phyloP scores from a whole-genome alignment of 2,329 filamentous ascomycete genomes.

The Paramyrothecium sp. region DNA sequence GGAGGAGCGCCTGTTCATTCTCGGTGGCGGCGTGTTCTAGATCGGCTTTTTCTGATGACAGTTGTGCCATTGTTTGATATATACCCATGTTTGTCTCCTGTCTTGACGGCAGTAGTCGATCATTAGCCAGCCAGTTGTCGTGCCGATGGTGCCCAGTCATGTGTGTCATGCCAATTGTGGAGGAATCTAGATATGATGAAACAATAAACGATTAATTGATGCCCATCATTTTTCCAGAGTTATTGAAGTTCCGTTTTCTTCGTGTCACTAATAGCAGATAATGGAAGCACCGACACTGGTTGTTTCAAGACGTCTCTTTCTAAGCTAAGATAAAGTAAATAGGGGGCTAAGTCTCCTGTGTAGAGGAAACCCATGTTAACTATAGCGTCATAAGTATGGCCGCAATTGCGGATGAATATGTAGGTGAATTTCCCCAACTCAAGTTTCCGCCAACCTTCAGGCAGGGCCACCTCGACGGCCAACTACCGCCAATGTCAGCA shows the following conservation, averaged over 20 bases:
- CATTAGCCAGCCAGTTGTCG: too few relatives aligned
- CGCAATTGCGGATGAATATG: neutral
- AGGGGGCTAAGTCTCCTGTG: neutral
- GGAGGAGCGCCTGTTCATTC: constrained; percentile 93
- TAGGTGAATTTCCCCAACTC: neutral
- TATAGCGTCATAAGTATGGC: neutral
- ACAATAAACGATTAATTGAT: neutral
- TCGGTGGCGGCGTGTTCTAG: constrained; percentile 81
- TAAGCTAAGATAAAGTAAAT: neutral
- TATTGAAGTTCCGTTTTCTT: too few relatives aligned
- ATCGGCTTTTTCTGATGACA: too few relatives aligned
- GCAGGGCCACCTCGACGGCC: neutral
- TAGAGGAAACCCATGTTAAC: neutral
- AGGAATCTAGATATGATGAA: neutral
- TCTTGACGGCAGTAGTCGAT: too few relatives aligned
- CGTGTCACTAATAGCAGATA: too few relatives aligned
- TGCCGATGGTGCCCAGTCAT: too few relatives aligned
- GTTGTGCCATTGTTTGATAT: too few relatives aligned
- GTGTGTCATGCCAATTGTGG: too few relatives aligned
- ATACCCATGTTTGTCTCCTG: too few relatives aligned
- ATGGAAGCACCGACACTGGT: too few relatives aligned
- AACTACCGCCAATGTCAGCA: neutral
- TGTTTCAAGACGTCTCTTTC: neutral
- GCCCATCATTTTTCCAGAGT: neutral
- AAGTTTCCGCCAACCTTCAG: neutral